Evolutionary conservation across 2,329 filamentous ascomycete genomes (phyloP).

Genomic region (Cytospora leucostoma): DNA sequence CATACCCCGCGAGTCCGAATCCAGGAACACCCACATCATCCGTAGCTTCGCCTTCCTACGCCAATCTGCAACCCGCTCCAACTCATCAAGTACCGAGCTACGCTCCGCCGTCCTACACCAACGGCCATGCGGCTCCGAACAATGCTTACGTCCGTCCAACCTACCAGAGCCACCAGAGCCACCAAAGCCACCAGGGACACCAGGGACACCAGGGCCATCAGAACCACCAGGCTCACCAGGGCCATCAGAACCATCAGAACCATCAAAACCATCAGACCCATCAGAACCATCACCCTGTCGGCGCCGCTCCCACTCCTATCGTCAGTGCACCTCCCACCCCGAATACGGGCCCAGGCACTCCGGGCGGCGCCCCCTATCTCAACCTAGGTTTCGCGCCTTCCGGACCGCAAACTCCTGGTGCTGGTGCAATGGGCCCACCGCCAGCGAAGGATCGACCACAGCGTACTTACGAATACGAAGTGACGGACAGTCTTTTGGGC

Average conservation of each 20-base stretch:
- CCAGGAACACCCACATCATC: conserved; percentile 28
- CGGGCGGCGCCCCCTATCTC: conserved; percentile 18
- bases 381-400: conserved; percentile 25
- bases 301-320: conserved; percentile 5
- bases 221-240: too few relatives aligned
- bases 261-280: conserved; percentile 18
- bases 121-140: conserved; percentile 32
- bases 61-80: conserved; percentile 33
- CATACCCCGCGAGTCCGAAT: conserved; percentile 21
- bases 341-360: conserved; percentile 19
- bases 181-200: conserved; percentile 12
- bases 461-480: conserved; percentile 68
- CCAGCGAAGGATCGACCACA: conserved; percentile 63
- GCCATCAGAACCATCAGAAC: conserved; percentile 14
- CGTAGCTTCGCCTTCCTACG: conserved; percentile 42
- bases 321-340: conserved; percentile 20
- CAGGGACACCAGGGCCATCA: too few relatives aligned
- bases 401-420: conserved; percentile 35
- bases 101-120: conserved; percentile 29
- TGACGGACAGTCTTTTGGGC: conserved; percentile 79
- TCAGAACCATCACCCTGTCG: conserved; percentile 1
- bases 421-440: conserved; percentile 57
- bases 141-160: conserved; percentile 25
- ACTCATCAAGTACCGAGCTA: conserved; percentile 33
- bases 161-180: conserved; percentile 6